These are phyloP conservation scores for Phytomonas sp. DNA, from an alignment of 208 protist genomes.

Conservation along the genomic window DNA sequence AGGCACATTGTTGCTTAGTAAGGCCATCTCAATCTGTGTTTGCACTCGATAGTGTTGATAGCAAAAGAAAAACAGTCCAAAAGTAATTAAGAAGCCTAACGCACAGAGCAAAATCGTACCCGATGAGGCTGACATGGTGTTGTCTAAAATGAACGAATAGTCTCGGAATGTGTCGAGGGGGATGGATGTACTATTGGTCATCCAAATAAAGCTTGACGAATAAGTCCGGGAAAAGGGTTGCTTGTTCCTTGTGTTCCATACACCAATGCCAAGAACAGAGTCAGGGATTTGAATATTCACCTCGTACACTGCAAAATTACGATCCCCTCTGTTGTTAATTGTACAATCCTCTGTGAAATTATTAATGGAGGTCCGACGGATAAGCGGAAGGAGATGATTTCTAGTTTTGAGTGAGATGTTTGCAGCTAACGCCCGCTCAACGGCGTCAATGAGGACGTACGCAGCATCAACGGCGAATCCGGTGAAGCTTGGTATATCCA, in stretches of 20 bases:
- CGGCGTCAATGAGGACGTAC: constrained; percentile 50
- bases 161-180: constrained; percentile 80
- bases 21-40: constrained; percentile 64
- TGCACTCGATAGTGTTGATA: constrained; percentile 82
- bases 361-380: constrained; percentile 49
- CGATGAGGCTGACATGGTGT: constrained; percentile 56
- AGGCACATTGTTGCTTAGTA: constrained; percentile 53
- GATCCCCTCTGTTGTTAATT: constrained; percentile 62
- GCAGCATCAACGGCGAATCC: constrained; percentile 76
- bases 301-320: constrained; percentile 42
- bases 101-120: constrained; percentile 74
- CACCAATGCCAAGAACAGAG: constrained; percentile 38
- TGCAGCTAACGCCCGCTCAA: constrained; percentile 30
- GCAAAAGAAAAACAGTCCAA: constrained; percentile 78
- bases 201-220: constrained; percentile 38
- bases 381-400: constrained; percentile 28
- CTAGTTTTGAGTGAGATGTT: constrained; percentile 44
- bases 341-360: constrained; percentile 52
- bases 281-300: constrained; percentile 59
- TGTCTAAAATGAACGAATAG: constrained; percentile 62
- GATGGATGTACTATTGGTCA: constrained; percentile 44
- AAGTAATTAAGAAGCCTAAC: constrained; percentile 71
- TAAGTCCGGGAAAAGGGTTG: constrained; percentile 25
- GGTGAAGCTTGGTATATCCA: constrained; percentile 21
- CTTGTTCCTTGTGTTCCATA: constrained; percentile 34